These are phyloP conservation scores for Xanthoconium stramineum DNA, from an alignment of 768 basidiomycete genomes.

Conservation along the genomic window DNA sequence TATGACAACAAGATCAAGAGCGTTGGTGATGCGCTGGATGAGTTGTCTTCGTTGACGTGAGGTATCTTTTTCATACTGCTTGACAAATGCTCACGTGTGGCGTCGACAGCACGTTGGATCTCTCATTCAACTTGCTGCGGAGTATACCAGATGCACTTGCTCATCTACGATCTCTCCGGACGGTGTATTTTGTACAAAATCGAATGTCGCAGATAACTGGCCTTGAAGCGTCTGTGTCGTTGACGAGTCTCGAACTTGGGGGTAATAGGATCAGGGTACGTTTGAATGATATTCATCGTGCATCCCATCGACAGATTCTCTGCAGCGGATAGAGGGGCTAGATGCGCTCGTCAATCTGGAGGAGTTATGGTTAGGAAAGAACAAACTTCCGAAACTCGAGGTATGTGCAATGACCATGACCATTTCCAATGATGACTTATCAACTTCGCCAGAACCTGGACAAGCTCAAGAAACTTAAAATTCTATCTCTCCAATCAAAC, in stretches of 20 bases:
- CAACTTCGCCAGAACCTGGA: constrained; percentile 54
- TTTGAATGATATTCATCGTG: not conserved
- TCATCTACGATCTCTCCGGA: constrained; percentile 58
- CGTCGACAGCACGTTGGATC: constrained; percentile 66
- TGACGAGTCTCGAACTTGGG: constrained; percentile 87
- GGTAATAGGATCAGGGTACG: constrained; percentile 89
- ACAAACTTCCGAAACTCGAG: constrained; percentile 89
- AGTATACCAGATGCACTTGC: constrained; percentile 61
- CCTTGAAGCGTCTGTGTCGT: constrained; percentile 51
- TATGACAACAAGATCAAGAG: constrained; percentile 94
- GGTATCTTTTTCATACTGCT: constrained; percentile 13
- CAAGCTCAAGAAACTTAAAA: constrained; percentile 68
- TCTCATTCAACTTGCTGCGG: constrained; percentile 92
- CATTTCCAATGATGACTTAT: not conserved
- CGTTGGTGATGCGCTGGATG: constrained; percentile 63
- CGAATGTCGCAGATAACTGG: constrained; percentile 79
- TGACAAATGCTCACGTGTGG: not conserved
- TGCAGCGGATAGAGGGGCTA: constrained; percentile 82
- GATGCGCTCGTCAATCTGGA: constrained; percentile 79
- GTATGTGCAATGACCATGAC: constrained; percentile 33
- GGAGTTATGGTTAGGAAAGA: constrained; percentile 97
- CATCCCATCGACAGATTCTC: constrained; percentile 1
- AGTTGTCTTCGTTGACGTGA: constrained; percentile 54
- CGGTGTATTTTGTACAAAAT: constrained; percentile 95
- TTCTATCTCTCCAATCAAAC: constrained; percentile 92